Evolutionary conservation across 345 rosid species (phyloP), one percentile per base, ranked within the genome.

Genomic region (Lepidium aucheri): DNA sequence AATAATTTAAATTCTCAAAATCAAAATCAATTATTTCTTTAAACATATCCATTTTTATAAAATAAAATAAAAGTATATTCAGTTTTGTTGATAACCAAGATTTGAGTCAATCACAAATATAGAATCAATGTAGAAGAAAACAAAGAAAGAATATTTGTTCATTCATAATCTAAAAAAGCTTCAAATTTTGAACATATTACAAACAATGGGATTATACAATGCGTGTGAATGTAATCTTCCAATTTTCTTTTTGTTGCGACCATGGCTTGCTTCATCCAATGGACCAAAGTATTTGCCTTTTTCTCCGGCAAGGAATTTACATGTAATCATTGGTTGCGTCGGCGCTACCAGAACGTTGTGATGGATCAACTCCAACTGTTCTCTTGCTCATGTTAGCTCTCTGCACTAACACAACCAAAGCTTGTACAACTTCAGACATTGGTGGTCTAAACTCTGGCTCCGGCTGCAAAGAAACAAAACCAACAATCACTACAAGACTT

Each of bases 401-500:
- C 64, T 90, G 99, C 66, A 94, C 97, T 9, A 94, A 72, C 15
- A 91, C 90, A 56, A 94, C 97, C 73, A 94, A 67, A 60, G 97
- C 90, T 67, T 90, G 86, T 59, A 94, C 99, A 53, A 94, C 99
- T 77, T 94, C 96, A 0, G 99, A 94, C 95, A 94, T 88, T 0
- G 99, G 97, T 42, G 95, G 99, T 53, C 97, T 84, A 41, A 90
- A 94, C 81, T 90, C 97, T 0, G 99, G 99, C 77, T 94, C 99
- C 30, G 89, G 85, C 99, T 94, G 90, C 60, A 15, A 55, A 53
- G 24, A 54, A 54, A 46, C 56, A 67, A 46, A 53, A 53, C 32
- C 11, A 6, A 35, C 24, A 9, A 14, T 53, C 49, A 9, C 38
- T 60, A 52, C 7, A 9, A 20, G 13, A 10, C 3, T 34, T 54